phyloP scores from a whole-genome alignment of 441 rosid genomes.

The Brassica balearica region DNA sequence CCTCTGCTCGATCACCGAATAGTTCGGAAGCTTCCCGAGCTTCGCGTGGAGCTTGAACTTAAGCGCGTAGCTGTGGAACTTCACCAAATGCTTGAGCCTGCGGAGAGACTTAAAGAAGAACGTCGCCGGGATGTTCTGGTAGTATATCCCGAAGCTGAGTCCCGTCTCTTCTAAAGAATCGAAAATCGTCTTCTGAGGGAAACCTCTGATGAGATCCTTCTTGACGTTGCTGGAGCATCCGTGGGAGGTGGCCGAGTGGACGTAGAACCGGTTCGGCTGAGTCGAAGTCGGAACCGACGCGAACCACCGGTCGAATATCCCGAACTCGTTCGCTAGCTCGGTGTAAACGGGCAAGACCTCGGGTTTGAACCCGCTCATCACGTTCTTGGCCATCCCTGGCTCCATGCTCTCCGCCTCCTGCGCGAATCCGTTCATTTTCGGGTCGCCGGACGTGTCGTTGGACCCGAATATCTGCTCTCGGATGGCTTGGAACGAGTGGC shows the following conservation, averaged over 20 bases:
- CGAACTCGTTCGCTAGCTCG: slow-evolving; percentile 82
- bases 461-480: slow-evolving; percentile 95
- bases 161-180: slow-evolving; percentile 84
- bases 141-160: slow-evolving; percentile 84
- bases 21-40: slow-evolving; percentile 79
- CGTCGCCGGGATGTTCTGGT: slow-evolving; percentile 94
- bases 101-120: slow-evolving; percentile 76
- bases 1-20: slow-evolving; percentile 86
- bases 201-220: slow-evolving; percentile 83
- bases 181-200: slow-evolving; percentile 89
- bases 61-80: slow-evolving; percentile 66
- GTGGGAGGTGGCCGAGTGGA: slow-evolving; percentile 96
- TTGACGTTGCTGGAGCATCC: slow-evolving; percentile 84
- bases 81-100: slow-evolving; percentile 64
- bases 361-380: slow-evolving; percentile 91
- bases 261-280: slow-evolving; percentile 95
- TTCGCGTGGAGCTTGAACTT: slow-evolving; percentile 73
- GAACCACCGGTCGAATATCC: slow-evolving; percentile 90
- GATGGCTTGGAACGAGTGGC: slow-evolving; percentile 94
- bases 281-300: slow-evolving; percentile 96
- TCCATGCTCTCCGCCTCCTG: slow-evolving; percentile 82
- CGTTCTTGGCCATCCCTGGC: slow-evolving; percentile 63
- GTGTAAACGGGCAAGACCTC: slow-evolving; percentile 69
- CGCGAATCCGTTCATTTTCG: slow-evolving; percentile 87
- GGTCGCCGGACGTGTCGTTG: slow-evolving; percentile 49